Conservation (phyloP, 805 yeast genomes). For the Cephaloascus fragrans region DNA sequence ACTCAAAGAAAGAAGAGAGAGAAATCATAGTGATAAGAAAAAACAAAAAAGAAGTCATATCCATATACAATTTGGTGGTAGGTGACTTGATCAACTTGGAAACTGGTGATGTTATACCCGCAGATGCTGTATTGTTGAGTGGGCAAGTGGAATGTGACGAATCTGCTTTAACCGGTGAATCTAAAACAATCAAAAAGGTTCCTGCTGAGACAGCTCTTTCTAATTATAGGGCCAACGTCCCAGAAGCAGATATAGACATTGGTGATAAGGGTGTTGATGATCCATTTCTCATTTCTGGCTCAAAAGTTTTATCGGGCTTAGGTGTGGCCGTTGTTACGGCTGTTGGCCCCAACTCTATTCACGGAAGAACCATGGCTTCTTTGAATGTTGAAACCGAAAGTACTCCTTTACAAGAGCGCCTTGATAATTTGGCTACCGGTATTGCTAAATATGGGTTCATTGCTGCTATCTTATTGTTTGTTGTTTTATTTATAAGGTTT, state of each 20-base stretch:
- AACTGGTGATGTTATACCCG: conserved; percentile 92
- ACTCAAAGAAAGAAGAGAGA: conserved; percentile 81
- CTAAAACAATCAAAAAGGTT: conserved; percentile 65
- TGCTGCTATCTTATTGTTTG: conserved; percentile 74
- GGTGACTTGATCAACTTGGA: conserved; percentile 80
- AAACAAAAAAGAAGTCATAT: conserved; percentile 56
- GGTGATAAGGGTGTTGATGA: conserved; percentile 44
- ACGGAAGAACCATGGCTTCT: conserved; percentile 86
- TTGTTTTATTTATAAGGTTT: conserved; percentile 72
- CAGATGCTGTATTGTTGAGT: conserved; percentile 65
- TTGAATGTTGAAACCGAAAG: conserved; percentile 66
- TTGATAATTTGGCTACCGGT: conserved; percentile 78
- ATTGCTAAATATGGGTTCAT: conserved; percentile 90
- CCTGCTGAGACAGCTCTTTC: conserved; percentile 38
- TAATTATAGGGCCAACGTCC: conserved; percentile 15
- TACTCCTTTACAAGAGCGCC: conserved; percentile 83
- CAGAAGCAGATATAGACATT: conserved; percentile 23
- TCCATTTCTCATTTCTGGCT: conserved; percentile 84
- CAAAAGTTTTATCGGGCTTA: conserved; percentile 78
- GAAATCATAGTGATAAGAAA: conserved; percentile 66
- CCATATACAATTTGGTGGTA: conserved; percentile 68
- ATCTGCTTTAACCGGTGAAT: conserved; percentile 89
- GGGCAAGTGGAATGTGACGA: conserved; percentile 89
- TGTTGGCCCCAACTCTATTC: conserved; percentile 81
- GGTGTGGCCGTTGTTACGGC: conserved; percentile 84